Evolutionary conservation across 345 rosid species (phyloP).

Genomic region (Gossypium mustelinum): DNA sequence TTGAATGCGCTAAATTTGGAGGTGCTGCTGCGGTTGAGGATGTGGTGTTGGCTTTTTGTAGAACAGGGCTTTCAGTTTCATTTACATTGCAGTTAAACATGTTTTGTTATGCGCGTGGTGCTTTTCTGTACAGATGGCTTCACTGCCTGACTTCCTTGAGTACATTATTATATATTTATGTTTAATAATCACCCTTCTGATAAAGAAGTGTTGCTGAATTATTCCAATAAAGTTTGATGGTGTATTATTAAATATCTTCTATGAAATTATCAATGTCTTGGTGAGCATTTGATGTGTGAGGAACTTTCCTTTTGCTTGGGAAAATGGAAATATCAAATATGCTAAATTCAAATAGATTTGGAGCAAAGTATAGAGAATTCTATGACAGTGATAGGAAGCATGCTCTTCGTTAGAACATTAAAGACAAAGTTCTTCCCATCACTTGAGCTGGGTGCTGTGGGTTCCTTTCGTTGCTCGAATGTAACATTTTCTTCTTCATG

Average conservation of each 20-base stretch:
- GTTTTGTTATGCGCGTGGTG: neutral
- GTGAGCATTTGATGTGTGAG: conserved; percentile 1
- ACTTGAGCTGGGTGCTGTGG: conserved; percentile 52
- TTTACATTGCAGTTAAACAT: conserved; percentile 8
- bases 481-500: conserved; percentile 84
- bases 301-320: conserved; percentile 15
- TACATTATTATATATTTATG: conserved; percentile 5
- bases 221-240: conserved; percentile 12
- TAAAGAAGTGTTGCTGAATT: conserved; percentile 11
- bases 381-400: conserved; percentile 33
- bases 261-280: conserved; percentile 3
- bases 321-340: conserved; percentile 15
- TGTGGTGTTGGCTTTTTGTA: neutral
- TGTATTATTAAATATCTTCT: conserved; percentile 10
- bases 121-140: conserved; percentile 4
- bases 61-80: conserved; percentile 9
- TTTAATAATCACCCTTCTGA: conserved; percentile 16
- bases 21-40: conserved; percentile 14
- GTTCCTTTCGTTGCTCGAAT: conserved; percentile 78
- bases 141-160: conserved; percentile 6
- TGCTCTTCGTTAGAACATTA: conserved; percentile 31
- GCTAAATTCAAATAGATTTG: conserved; percentile 7
- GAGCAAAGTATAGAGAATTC: conserved; percentile 21
- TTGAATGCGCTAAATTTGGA: conserved; percentile 13
- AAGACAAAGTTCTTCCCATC: conserved; percentile 43